Conservation (phyloP, 2,329 filamentous ascomycete species). For the Diaporthe citri region DNA sequence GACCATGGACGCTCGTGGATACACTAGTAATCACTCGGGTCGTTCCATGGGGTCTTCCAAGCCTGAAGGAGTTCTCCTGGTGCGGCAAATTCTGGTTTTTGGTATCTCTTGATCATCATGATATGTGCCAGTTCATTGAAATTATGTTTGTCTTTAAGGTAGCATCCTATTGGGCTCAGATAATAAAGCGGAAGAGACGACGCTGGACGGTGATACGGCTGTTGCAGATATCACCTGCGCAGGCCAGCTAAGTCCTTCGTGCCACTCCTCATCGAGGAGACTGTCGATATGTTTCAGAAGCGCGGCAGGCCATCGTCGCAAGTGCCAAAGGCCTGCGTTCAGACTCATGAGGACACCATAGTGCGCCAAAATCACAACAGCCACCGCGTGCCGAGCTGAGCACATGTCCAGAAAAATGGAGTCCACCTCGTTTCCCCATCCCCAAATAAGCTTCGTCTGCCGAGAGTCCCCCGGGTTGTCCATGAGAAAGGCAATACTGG, state of each 20-base stretch:
- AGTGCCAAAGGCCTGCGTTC: neutral
- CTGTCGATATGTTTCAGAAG: neutral
- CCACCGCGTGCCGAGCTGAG: neutral
- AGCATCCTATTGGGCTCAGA: too few relatives aligned
- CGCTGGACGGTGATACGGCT: neutral
- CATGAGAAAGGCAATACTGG: neutral
- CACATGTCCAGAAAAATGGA: neutral
- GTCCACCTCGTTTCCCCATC: conserved; percentile 5
- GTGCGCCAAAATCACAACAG: conserved; percentile 10
- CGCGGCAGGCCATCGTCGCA: neutral
- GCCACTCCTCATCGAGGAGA: neutral
- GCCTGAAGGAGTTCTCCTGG: conserved; percentile 50
- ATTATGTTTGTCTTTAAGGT: neutral
- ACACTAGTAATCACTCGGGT: neutral
- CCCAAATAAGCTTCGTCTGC: conserved; percentile 1
- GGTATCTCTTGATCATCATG: neutral
- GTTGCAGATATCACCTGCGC: neutral
- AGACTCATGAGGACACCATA: conserved; percentile 1
- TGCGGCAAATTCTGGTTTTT: neutral
- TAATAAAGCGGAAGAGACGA: too few relatives aligned
- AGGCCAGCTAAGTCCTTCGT: neutral
- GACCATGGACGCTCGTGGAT: neutral
- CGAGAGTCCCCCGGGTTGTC: neutral
- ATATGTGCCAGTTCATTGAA: neutral
- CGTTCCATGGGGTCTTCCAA: conserved; percentile 12